Evolutionary conservation across 495 filamentous ascomycete genomes (phyloP).

Genomic region (Penicillium malachiteum): DNA sequence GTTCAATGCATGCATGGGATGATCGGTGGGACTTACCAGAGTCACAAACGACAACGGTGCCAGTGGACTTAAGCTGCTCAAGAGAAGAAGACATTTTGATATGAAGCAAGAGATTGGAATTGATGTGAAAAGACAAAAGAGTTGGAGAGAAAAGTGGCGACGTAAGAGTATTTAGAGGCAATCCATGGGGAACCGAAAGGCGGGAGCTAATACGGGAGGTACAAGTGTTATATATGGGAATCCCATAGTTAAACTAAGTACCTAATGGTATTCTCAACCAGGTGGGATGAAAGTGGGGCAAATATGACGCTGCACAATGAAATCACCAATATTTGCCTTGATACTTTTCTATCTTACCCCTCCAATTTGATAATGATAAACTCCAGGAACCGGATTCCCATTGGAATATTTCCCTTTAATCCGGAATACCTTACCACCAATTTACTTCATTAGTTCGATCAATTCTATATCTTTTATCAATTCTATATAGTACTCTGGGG

Average conservation of each 20-base stretch:
- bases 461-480: not conserved
- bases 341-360: constrained; percentile 8
- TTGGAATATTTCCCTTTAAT: too few species aligned
- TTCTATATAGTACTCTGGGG: not conserved
- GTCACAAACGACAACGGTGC: constrained; percentile 96
- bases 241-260: constrained; percentile 18
- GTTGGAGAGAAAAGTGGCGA: constrained; percentile 33
- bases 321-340: constrained; percentile 11
- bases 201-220: constrained; percentile 15
- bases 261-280: constrained; percentile 2
- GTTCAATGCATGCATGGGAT: constrained; percentile 10
- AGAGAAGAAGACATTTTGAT: constrained; percentile 78
- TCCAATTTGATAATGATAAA: not conserved
- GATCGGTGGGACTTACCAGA: constrained; percentile 64
- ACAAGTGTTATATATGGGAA: constrained; percentile 7
- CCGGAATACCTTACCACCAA: not conserved
- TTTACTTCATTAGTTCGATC: too few species aligned
- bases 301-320: constrained; percentile 37
- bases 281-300: constrained; percentile 37
- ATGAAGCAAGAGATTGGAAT: constrained; percentile 1
- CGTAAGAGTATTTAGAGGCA: constrained; percentile 27
- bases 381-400: too few species aligned
- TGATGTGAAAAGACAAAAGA: constrained; percentile 10
- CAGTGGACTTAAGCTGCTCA: constrained; percentile 92
- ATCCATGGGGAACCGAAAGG: constrained; percentile 14